Conservation (phyloP, 352 stramenopile genomes). For the Achlya hypogyna region DNA sequence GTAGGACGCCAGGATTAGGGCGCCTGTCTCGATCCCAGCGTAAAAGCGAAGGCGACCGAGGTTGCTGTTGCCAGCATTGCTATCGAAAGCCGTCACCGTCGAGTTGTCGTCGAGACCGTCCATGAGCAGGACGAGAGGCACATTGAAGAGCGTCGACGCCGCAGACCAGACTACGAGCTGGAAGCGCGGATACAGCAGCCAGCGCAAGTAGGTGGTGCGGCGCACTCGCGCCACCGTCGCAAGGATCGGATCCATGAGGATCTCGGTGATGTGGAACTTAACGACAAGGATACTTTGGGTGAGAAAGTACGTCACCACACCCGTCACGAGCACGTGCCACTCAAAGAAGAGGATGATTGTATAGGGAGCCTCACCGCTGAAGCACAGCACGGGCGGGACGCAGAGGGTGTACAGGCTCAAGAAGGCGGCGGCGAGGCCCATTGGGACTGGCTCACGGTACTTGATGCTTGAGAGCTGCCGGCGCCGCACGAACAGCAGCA, state of each 20-base stretch:
- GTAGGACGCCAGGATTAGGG: conserved; percentile 1
- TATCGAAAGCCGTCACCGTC: not conserved
- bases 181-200: conserved; percentile 13
- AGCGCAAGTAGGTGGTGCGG: conserved; percentile 9
- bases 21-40: not conserved
- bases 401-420: conserved; percentile 1
- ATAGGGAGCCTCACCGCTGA: not conserved
- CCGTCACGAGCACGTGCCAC: not conserved
- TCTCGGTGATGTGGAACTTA: conserved; percentile 15
- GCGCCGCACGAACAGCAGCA: conserved; percentile 8
- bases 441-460: conserved; percentile 1
- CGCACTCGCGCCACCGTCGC: conserved; percentile 6
- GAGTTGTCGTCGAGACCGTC: not conserved
- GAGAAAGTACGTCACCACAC: conserved; percentile 9
- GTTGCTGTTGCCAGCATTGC: not conserved
- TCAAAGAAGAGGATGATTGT: not conserved
- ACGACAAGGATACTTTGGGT: conserved; percentile 12
- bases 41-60: not conserved
- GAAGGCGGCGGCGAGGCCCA: not conserved
- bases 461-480: conserved; percentile 14
- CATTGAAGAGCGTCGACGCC: not conserved
- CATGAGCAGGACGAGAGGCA: not conserved
- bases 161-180: conserved; percentile 1
- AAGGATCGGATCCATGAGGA: conserved; percentile 1
- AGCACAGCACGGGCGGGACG: conserved; percentile 9